phyloP scores from a whole-genome alignment of 768 basidiomycete genomes.

The Paxillus rubicundulus region DNA sequence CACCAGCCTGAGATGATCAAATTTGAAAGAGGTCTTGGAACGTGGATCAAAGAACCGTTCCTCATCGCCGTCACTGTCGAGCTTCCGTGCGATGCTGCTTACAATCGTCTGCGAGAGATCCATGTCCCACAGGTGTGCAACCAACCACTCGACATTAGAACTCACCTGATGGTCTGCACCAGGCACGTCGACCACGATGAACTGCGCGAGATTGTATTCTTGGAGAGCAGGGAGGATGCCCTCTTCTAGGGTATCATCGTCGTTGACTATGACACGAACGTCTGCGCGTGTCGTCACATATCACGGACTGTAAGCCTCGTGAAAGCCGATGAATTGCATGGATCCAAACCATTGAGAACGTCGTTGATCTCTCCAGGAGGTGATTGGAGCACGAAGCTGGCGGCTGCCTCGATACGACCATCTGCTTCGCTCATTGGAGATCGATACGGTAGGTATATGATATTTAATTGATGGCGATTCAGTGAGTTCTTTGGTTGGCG shows the following conservation, averaged over 20 bases:
- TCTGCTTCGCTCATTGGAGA: constrained; percentile 48
- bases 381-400: constrained; percentile 80
- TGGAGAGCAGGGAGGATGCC: constrained; percentile 75
- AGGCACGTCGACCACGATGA: constrained; percentile 83
- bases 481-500: not conserved
- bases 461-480: not conserved
- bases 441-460: not conserved
- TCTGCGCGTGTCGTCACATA: constrained; percentile 47
- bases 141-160: not conserved
- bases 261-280: constrained; percentile 83
- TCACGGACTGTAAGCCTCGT: not conserved
- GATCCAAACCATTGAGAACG: constrained; percentile 76
- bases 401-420: constrained; percentile 69
- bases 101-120: constrained; percentile 65
- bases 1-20: constrained; percentile 85
- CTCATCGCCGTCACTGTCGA: constrained; percentile 40
- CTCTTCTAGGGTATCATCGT: constrained; percentile 79
- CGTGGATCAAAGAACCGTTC: constrained; percentile 84
- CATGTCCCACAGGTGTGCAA: not conserved
- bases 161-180: constrained; percentile 72
- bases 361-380: constrained; percentile 98
- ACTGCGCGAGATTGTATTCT: constrained; percentile 86
- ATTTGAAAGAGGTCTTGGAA: constrained; percentile 71
- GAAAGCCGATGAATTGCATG: constrained; percentile 3
- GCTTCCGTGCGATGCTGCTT: constrained; percentile 64